Conservation (phyloP, 345 rosid species). For the Eucalyptus caleyi region DNA sequence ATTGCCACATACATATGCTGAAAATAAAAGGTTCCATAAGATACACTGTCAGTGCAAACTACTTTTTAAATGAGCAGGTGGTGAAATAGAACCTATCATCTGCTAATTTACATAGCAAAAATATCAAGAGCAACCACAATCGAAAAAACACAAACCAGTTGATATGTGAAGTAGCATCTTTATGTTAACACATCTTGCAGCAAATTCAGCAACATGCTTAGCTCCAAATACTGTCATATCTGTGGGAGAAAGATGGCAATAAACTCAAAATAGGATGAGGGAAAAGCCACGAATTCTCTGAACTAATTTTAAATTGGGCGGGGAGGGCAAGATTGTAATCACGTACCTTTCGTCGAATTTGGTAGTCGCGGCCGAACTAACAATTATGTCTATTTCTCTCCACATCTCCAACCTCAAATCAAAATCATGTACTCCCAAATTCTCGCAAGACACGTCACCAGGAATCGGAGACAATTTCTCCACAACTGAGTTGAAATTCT, state of each 20-base stretch:
- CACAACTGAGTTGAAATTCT: not conserved
- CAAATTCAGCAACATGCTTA: slow-evolving; percentile 34
- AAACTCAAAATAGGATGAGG: not conserved
- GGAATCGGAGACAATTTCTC: slow-evolving; percentile 1
- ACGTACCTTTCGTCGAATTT: slow-evolving; percentile 27
- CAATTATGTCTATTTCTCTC: slow-evolving; percentile 9
- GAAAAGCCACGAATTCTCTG: not conserved
- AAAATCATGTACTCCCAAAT: slow-evolving; percentile 10
- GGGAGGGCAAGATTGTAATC: not conserved
- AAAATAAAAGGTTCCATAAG: not conserved
- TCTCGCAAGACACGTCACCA: slow-evolving; percentile 11
- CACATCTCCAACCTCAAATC: slow-evolving; percentile 11
- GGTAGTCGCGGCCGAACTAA: slow-evolving; percentile 37
- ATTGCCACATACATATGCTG: slow-evolving; percentile 23
- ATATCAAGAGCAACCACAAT: not conserved
- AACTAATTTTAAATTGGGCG: not conserved
- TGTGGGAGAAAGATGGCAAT: not conserved
- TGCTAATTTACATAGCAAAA: not conserved
- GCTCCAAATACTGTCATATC: slow-evolving; percentile 55
- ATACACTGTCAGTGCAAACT: too few relatives aligned
- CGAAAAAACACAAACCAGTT: slow-evolving; percentile 4
- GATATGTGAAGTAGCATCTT: slow-evolving; percentile 39
- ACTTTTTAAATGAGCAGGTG: not conserved
- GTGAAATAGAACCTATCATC: too few relatives aligned
- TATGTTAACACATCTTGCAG: slow-evolving; percentile 34